phyloP scores from a whole-genome alignment of 192 early-diverging fungal species.

The Bifiguratus adelaidae region DNA sequence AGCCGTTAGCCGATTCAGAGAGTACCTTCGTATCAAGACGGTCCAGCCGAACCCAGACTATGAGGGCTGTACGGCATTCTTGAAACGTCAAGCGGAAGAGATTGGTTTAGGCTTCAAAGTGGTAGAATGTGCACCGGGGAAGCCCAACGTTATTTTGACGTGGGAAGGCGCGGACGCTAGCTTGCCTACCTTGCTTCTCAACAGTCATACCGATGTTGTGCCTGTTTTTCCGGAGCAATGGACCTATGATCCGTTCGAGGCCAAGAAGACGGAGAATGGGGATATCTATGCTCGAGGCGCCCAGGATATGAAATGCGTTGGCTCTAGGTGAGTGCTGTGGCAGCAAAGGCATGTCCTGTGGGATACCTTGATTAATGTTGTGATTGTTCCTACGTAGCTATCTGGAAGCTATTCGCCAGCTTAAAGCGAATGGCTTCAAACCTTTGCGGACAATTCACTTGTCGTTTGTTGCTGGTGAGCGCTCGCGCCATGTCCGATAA shows the following conservation, averaged over 20 bases:
- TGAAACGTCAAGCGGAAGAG: constrained; percentile 56
- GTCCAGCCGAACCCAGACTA: constrained; percentile 83
- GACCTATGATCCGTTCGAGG: constrained; percentile 70
- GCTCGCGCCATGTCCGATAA: too few species aligned
- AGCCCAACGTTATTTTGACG: constrained; percentile 66
- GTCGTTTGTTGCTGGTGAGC: constrained; percentile 61
- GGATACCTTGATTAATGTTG: background rate
- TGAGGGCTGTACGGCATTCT: constrained; percentile 41
- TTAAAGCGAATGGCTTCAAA: constrained; percentile 38
- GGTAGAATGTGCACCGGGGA: constrained; percentile 43
- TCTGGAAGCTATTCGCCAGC: constrained; percentile 65
- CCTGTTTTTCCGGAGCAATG: constrained; percentile 72
- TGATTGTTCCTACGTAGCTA: constrained; percentile 46
- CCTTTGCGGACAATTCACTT: constrained; percentile 63
- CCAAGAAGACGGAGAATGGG: constrained; percentile 45
- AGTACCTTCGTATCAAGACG: constrained; percentile 79
- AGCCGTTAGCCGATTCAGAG: constrained; percentile 59
- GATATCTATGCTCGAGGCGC: constrained; percentile 75
- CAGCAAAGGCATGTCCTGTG: too few species aligned
- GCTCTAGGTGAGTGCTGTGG: constrained; percentile 26
- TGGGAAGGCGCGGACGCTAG: constrained; percentile 46
- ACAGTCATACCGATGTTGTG: constrained; percentile 86
- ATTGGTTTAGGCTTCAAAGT: constrained; percentile 45
- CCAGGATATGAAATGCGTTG: constrained; percentile 92
- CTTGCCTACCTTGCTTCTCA: constrained; percentile 57